Evolutionary conservation across 306 rosid species (phyloP), one percentile per base, ranked within the genome.

Genomic region (Canavalia gladiata): DNA sequence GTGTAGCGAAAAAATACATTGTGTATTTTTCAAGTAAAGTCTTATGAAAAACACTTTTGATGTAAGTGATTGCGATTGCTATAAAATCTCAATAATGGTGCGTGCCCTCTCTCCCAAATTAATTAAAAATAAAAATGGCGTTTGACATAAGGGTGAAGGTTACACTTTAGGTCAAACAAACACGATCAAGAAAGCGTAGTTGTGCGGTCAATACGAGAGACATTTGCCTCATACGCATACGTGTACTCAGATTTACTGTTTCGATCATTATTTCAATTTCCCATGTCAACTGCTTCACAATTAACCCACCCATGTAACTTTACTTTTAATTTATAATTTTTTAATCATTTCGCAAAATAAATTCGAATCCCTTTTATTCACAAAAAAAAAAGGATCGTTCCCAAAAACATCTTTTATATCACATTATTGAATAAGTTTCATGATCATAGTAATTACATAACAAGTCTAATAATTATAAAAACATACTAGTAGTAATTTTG

Each of bases 31-130:
- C 31, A 74, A 74, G 78, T 42, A 6, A 39, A 28, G 67, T 57
- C 30, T 39, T 56, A 1, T 0, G 45, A 2, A 11, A 56, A 74
- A 42, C 31, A 43, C 57, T 74, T 74, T 43, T 12, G 45, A 57
- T 74, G 41, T 41, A 74, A 57, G 78, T 57, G 78, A 57, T 0
- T 56, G 68, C 9, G 68, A 74, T 43, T 2, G 77, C 63, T 9
- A 54, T 25, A 55, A 55, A 71, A 10, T n/a, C 12, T 73, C 12
- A 74, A 56, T 29, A 46, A 62, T 74, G 78, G 6, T 57, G 39
- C 52, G 1, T 9, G 54, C 31, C 31, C 25, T 18, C 25, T 18
- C 25, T 18, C 67, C 9, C 2, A 0, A 72, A 54, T 34, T 8
- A 18, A 52, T 52, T 35, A 4, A 73, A 54, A 28, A 12, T 1